Conservation (phyloP, 257 asterid genomes). For the Solanum arcanum region DNA sequence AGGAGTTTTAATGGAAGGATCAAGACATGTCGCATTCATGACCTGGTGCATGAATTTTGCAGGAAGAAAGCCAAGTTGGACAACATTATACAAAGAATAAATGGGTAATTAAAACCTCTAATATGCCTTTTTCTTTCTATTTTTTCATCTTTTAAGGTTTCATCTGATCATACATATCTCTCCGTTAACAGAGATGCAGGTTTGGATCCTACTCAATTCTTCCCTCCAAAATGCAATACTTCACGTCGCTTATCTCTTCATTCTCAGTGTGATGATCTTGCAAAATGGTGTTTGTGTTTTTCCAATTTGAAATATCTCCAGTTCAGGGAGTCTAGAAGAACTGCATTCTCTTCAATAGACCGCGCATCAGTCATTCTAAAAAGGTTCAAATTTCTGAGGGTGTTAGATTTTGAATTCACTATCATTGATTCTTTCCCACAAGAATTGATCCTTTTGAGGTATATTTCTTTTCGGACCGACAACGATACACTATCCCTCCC, state of each 20-base stretch:
- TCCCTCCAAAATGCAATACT: background rate
- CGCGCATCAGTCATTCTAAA: background rate
- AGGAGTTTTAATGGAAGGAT: background rate
- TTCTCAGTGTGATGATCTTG: background rate
- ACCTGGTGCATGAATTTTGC: background rate
- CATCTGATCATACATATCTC: background rate
- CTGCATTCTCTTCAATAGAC: background rate
- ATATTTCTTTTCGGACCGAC: background rate
- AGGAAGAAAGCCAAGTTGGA: background rate
- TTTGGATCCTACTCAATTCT: background rate
- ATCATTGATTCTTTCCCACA: background rate
- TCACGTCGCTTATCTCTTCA: background rate
- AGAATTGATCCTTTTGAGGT: background rate
- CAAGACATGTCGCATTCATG: constrained; percentile 9
- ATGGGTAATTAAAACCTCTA: background rate
- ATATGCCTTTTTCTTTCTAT: background rate
- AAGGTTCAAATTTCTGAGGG: background rate
- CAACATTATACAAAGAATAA: background rate
- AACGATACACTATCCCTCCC: background rate
- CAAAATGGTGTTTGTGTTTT: background rate
- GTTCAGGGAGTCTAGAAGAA: background rate
- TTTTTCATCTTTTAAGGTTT: background rate
- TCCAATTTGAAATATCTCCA: background rate
- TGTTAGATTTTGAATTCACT: background rate
- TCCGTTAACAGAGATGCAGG: background rate